A percentile compares a stretch with the other conserved stretches of the same genome.
phyloP scores from a whole-genome alignment of 116 monocot genomes.

The Thalassia testudinum region DNA sequence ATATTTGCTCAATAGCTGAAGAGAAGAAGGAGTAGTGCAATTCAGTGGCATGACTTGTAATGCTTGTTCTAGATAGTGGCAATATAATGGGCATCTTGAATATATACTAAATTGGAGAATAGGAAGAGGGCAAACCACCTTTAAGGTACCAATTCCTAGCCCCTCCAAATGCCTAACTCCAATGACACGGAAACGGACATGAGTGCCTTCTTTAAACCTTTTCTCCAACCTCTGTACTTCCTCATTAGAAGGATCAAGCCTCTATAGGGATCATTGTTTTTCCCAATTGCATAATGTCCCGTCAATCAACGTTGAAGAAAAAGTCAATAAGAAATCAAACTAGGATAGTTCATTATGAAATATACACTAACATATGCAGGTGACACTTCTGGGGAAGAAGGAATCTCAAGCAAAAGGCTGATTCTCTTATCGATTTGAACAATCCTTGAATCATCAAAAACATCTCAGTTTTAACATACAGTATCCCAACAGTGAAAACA shows the following conservation, averaged over 20 bases:
- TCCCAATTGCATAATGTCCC: not conserved
- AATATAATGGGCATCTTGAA: too few species aligned
- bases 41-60: too few species aligned
- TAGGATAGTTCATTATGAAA: not conserved
- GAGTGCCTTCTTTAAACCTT: constrained; percentile 57
- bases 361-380: constrained; percentile 77
- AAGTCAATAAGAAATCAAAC: not conserved
- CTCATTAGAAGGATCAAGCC: constrained; percentile 57
- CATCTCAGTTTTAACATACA: constrained; percentile 76
- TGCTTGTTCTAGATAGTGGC: too few species aligned
- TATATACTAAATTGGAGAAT: too few species aligned
- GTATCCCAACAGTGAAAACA: not conserved
- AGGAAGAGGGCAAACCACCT: constrained; percentile 25
- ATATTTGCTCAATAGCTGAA: too few species aligned
- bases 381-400: constrained; percentile 45
- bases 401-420: constrained; percentile 74
- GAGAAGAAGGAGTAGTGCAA: too few species aligned
- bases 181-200: constrained; percentile 63
- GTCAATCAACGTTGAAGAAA: not conserved
- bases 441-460: constrained; percentile 64
- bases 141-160: constrained; percentile 64
- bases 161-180: constrained; percentile 74
- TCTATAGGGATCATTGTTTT: constrained; percentile 13
- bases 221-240: constrained; percentile 56
- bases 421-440: constrained; percentile 56